Base-by-base conservation (phyloP, 495 filamentous ascomycete species). In the Bombardia bombarda region DNA sequence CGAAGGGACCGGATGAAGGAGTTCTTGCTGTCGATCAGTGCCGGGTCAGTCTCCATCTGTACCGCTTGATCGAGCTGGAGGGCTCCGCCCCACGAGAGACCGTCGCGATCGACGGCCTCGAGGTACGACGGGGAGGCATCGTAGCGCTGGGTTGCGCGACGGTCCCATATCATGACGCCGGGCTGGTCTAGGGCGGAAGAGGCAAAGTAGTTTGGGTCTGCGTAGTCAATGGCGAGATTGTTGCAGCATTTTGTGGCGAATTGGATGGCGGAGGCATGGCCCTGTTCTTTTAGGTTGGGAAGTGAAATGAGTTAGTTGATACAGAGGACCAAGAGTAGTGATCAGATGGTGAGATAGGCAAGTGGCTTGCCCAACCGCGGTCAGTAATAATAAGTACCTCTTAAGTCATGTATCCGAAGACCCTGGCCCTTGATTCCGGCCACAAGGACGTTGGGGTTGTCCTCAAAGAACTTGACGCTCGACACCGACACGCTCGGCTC, bases 171-270 rank as follows among this genome's bases (percentile, higher is more conserved):
- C 48, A 83, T 85, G 41, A 97, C 74, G 62, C 61, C 93, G 71
- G 55, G 80, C 63, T 55, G 78, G 58, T 60, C 73, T 10, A 85
- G 66, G 9, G 78, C 78, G n/a, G 85, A 87, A 5, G 89, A 94
- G 0, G 89, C 86, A 61, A 97, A 95, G 55, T 95, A 95, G 53
- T 96, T 95, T 53, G 87, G 80, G 60, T 97, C 87, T 9, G 83
- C 72, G 50, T 83, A 85, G 61, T 98, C 87, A 46, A 97, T 89
- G 21, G 88, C 81, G 37, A 97, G 62, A 48, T 95, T 94, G 55
- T 95, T 86, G 32, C 89, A 88, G 58, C 87, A 92, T 38, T 82
- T 78, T 13, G 89, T 95, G 12, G 78, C 76, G 51, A 85, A 88
- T 38, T 61, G 68, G 38, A 69, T 56, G 5, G 69, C 61, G 68